Evolutionary conservation across 2,329 filamentous ascomycete genomes (phyloP).

Genomic region (Alternaria panax): DNA sequence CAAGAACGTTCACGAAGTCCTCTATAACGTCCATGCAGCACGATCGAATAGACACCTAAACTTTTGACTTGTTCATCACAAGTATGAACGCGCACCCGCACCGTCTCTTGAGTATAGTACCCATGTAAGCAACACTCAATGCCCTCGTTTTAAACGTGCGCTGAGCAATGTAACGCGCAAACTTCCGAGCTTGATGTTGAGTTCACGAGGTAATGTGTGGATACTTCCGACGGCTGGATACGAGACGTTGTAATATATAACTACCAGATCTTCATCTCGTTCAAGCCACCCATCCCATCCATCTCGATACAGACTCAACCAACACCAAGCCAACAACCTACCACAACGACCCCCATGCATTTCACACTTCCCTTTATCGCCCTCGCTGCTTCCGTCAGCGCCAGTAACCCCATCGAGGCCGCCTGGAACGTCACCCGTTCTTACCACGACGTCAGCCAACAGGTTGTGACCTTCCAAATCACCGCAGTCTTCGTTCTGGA

Average conservation of each 20-base stretch:
- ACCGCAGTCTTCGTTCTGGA: slow-evolving; percentile 1
- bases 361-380: not conserved
- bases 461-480: not conserved
- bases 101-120: slow-evolving; percentile 3
- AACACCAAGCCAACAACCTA: not conserved
- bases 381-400: not conserved
- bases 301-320: not conserved
- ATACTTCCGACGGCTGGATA: slow-evolving; percentile 6
- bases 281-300: not conserved
- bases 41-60: not conserved
- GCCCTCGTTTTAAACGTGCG: not conserved
- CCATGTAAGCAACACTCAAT: not conserved
- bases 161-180: not conserved
- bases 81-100: not conserved
- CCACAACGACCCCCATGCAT: not conserved
- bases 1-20: not conserved
- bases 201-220: slow-evolving; percentile 1
- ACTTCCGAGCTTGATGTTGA: not conserved
- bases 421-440: slow-evolving; percentile 5
- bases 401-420: slow-evolving; percentile 2
- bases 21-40: not conserved
- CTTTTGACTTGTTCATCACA: not conserved
- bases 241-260: not conserved
- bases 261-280: not conserved
- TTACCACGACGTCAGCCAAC: not conserved